A percentile compares a stretch with the other conserved stretches of the same genome.
Evolutionary conservation across 108 stramenopile genomes (phyloP).

Genomic region (Pinguiococcus pyrenoidosus): DNA sequence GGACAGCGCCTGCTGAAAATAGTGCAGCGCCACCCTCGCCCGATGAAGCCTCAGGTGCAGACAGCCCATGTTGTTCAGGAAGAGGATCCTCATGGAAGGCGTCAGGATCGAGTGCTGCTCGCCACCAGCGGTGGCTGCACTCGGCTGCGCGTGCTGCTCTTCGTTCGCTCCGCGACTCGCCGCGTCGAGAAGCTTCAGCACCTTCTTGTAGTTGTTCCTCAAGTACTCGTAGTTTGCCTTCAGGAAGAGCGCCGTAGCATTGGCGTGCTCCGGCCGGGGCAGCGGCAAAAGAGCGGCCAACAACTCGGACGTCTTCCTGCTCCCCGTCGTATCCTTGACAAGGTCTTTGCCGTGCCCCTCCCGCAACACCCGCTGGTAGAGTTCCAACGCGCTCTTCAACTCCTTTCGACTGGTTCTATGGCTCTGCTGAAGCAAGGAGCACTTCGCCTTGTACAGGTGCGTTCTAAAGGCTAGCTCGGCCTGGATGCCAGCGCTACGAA

Average conservation of each 20-base stretch:
- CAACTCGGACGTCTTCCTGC: not conserved
- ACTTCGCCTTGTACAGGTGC: slow-evolving; percentile 33
- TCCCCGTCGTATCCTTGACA: not conserved
- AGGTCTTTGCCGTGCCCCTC: not conserved
- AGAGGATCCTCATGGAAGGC: too few relatives aligned
- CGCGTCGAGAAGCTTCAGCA: slow-evolving; percentile 24
- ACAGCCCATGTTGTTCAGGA: slow-evolving; percentile 29
- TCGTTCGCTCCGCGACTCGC: too few relatives aligned
- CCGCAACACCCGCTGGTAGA: slow-evolving; percentile 24
- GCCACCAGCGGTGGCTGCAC: too few relatives aligned
- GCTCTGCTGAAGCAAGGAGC: slow-evolving; percentile 10
- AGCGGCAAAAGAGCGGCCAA: slow-evolving; percentile 1
- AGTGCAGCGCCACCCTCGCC: slow-evolving; percentile 18
- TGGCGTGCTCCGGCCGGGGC: slow-evolving; percentile 17
- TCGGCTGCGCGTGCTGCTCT: too few relatives aligned
- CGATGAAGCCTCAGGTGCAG: slow-evolving; percentile 14
- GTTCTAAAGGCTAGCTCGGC: slow-evolving; percentile 23
- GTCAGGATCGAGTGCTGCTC: too few relatives aligned
- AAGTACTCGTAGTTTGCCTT: slow-evolving; percentile 27
- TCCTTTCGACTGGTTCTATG: slow-evolving; percentile 18
- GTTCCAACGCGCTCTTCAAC: slow-evolving; percentile 25
- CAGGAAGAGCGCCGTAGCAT: slow-evolving; percentile 13
- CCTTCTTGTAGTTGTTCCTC: slow-evolving; percentile 22
- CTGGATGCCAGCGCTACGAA: too few relatives aligned
- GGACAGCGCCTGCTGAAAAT: slow-evolving; percentile 14